Base-by-base conservation (phyloP, 352 stramenopile species). In the Pythium utonaiense region DNA sequence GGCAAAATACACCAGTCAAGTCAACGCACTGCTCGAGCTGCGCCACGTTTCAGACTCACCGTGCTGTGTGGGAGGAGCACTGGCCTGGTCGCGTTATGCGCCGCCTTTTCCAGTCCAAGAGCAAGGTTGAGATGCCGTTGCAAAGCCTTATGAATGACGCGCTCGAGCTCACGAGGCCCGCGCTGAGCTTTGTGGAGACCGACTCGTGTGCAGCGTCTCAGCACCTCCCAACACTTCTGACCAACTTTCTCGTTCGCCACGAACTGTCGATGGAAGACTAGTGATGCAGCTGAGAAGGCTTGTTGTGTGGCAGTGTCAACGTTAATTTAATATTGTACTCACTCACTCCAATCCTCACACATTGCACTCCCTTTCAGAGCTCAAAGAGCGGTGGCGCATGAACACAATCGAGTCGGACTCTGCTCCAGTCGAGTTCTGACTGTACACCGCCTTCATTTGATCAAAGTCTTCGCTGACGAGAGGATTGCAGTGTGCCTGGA, bases 251-350 rank as follows among this genome's bases (percentile, higher is more conserved):
- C 8, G 53, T 68, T 6, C 54, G 61, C 14, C 61, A 68, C 19
- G 61, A 68, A 27, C 54, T 63, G 12, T 62, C 24, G 25, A 68
- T 62, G 61, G 53, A 62, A 53, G 60, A 68, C 17, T 62, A 67
- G n/a, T n/a, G n/a, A n/a, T n/a, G n/a, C n/a, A n/a, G n/a, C n/a
- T n/a, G n/a, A n/a, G n/a, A n/a, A n/a, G n/a, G n/a, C n/a, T n/a
- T n/a, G n/a, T n/a, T n/a, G n/a, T n/a, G n/a, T n/a, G n/a, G n/a
- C n/a, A n/a, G n/a, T n/a, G n/a, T n/a, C n/a, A n/a, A n/a, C n/a
- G n/a, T 33, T 33, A 27, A 45, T 45, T 12, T 27, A 45, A n/a
- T n/a, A n/a, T n/a, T n/a, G n/a, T n/a, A n/a, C n/a, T n/a, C n/a
- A n/a, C n/a, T n/a, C n/a, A n/a, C n/a, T n/a, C n/a, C n/a, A n/a